Evolutionary conservation across 2,329 filamentous ascomycete genomes (phyloP), one percentile per base, ranked within the genome.

Genomic region (Fusarium sp.): DNA sequence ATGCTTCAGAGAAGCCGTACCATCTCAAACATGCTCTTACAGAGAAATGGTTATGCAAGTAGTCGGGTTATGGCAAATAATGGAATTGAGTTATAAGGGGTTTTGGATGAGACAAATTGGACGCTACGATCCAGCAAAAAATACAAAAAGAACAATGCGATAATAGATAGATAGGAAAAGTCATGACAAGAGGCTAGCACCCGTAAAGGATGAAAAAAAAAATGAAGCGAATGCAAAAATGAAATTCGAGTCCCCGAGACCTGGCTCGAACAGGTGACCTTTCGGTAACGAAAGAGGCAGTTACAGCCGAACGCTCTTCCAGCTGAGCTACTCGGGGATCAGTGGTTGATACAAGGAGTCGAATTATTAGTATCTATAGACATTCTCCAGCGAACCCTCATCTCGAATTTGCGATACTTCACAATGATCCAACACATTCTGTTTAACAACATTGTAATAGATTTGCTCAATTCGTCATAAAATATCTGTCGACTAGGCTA

Each of bases 221-320:
- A 30, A 30, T 11, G 7, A 45, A 27, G 40, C 35, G 35, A 20
- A 35, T n/a, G 30, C 22, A 27, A 54, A 62, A 54, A 40, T 6
- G 6, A 5, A 7, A 32, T 6, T 30, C 2, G 8, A 25, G n/a
- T 71, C 69, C 69, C 69, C 68, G 68, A 70, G 60, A 71, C 69
- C 69, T 71, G 69, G 69, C 50, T 71, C 69, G 69, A 71, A 71
- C 69, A 71, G 66, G 69, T 71, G 69, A 66, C 69, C 69, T 71
- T 71, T 71, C 67, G 69, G 60, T 71, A 40, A 61, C 63, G 56
- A 62, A 33, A 22, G 43, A 17, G 52, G 38, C 69, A 70, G 57
- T 71, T 71, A 71, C 69, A 71, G 69, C 60, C 69, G 67, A 71
- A 71, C 69, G 69, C 69, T 71, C 69, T 71, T 70, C 69, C 69